phyloP scores from a whole-genome alignment of 371 early-diverging fungal genomes.

The Rhizopus stolonifer region DNA sequence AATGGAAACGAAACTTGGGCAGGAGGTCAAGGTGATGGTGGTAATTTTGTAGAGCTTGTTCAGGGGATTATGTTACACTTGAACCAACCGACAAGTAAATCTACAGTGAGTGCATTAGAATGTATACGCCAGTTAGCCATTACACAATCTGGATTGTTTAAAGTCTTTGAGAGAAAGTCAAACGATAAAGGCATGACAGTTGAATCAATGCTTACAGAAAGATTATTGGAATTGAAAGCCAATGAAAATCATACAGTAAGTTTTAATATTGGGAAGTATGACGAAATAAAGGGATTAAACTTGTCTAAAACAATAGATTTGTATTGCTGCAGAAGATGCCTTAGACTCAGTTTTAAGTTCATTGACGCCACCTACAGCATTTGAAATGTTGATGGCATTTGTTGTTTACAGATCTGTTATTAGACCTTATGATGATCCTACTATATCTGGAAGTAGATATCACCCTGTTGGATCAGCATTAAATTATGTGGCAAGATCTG shows the following conservation, averaged over 20 bases:
- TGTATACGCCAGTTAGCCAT: conserved; percentile 40
- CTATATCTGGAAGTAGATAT: conserved; percentile 27
- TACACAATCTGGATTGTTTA: conserved; percentile 42
- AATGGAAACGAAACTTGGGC: conserved; percentile 44
- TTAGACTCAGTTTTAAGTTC: conserved; percentile 41
- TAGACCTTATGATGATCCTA: conserved; percentile 16
- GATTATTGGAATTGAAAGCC: conserved; percentile 28
- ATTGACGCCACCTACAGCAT: conserved; percentile 38
- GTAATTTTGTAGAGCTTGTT: conserved; percentile 45
- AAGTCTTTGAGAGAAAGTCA: conserved; percentile 38
- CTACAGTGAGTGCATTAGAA: conserved; percentile 24
- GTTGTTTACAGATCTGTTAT: conserved; percentile 33
- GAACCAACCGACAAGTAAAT: not conserved
- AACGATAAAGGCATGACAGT: conserved; percentile 36
- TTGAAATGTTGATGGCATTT: conserved; percentile 46
- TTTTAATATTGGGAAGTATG: too few relatives aligned
- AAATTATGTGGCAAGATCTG: conserved; percentile 44
- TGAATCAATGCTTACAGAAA: conserved; percentile 37
- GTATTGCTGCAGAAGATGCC: conserved; percentile 50
- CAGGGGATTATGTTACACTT: conserved; percentile 28
- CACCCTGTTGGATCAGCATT: conserved; percentile 52
- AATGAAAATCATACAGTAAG: conserved; percentile 34
- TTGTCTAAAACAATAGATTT: conserved; percentile 24
- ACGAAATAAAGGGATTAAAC: too few relatives aligned
- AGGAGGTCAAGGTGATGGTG: conserved; percentile 37